phyloP scores from a whole-genome alignment of 1,284 basidiomycete species.

The Melampsora americana region DNA sequence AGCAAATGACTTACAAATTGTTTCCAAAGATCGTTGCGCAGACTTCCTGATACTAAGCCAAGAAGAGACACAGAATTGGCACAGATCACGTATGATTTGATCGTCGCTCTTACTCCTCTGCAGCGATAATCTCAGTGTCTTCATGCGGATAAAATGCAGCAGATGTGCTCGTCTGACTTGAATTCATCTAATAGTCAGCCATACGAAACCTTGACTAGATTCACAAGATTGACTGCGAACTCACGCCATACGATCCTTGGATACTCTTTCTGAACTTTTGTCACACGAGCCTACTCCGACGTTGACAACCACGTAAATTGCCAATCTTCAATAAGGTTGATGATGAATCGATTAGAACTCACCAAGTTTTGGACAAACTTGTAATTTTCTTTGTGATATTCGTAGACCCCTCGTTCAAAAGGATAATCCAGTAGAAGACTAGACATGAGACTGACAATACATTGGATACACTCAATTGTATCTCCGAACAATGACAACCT shows the following conservation, averaged over 20 bases:
- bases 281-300: slow-evolving; percentile 50
- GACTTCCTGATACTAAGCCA: slow-evolving; percentile 32
- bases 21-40: slow-evolving; percentile 34
- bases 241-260: slow-evolving; percentile 65
- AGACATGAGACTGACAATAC: slow-evolving; percentile 65
- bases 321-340: slow-evolving; percentile 53
- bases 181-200: not conserved
- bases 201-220: not conserved
- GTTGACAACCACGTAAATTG: slow-evolving; percentile 51
- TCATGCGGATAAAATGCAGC: slow-evolving; percentile 25
- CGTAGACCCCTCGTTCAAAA: slow-evolving; percentile 60
- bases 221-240: not conserved
- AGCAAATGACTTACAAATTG: slow-evolving; percentile 19
- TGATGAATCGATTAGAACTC: slow-evolving; percentile 46
- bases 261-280: slow-evolving; percentile 64
- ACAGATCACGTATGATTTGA: slow-evolving; percentile 29
- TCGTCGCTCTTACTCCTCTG: slow-evolving; percentile 25
- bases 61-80: slow-evolving; percentile 30
- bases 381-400: slow-evolving; percentile 45
- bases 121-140: slow-evolving; percentile 9
- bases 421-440: slow-evolving; percentile 72
- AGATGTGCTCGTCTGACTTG: slow-evolving; percentile 39
- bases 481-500: slow-evolving; percentile 74
- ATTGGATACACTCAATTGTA: slow-evolving; percentile 80
- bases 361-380: slow-evolving; percentile 37